phyloP scores from a whole-genome alignment of 805 yeast species.

The Zygosaccharomyces rouxii region DNA sequence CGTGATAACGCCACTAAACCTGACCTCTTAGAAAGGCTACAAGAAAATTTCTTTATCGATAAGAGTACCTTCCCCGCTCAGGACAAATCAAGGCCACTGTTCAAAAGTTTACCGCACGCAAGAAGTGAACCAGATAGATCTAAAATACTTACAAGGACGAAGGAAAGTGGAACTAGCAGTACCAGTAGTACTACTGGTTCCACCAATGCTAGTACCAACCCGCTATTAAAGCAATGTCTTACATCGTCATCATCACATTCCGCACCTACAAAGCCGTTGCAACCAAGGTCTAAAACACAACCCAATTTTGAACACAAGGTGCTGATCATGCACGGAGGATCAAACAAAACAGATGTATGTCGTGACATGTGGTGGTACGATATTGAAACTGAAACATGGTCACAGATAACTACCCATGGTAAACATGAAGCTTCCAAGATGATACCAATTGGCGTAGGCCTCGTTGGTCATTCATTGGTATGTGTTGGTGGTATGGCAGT shows the following conservation, averaged over 20 bases:
- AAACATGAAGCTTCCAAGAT: constrained; percentile 14
- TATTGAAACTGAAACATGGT: constrained; percentile 43
- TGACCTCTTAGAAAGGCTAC: constrained; percentile 20
- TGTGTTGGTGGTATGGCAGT: constrained; percentile 24
- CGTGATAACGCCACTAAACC: constrained; percentile 13
- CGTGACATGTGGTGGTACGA: constrained; percentile 53
- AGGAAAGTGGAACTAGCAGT: constrained; percentile 1
- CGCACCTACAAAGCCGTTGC: neutral
- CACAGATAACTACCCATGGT: constrained; percentile 15
- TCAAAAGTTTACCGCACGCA: constrained; percentile 20
- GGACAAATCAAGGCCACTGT: constrained; percentile 12
- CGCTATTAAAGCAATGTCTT: constrained; percentile 1
- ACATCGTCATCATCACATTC: constrained; percentile 3
- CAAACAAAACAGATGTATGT: constrained; percentile 33
- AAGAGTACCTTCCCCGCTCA: constrained; percentile 6
- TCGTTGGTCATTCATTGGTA: constrained; percentile 31
- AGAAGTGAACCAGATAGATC: constrained; percentile 8
- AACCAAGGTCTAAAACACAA: neutral
- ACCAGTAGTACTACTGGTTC: neutral
- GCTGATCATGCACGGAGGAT: constrained; percentile 40
- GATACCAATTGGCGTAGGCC: constrained; percentile 18
- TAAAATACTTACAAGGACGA: constrained; percentile 1
- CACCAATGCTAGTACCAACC: neutral
- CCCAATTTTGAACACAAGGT: constrained; percentile 14
- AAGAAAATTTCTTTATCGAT: constrained; percentile 21